phyloP scores from a whole-genome alignment of 2,329 filamentous ascomycete species.

The Colletotrichum graminicola region DNA sequence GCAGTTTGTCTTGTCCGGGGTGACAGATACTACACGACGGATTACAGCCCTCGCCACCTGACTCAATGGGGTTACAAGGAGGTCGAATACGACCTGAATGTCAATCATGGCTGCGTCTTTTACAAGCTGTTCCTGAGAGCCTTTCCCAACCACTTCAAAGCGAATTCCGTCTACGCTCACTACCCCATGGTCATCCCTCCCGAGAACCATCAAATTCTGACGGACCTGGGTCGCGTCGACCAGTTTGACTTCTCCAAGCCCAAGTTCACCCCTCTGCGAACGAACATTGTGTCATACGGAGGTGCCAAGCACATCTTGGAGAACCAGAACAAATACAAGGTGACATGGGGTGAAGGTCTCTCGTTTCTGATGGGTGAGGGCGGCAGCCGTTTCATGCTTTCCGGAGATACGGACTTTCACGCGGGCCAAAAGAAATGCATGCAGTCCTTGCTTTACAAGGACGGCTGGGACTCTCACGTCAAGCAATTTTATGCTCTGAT shows the following conservation, averaged over 20 bases:
- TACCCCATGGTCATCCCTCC: slow-evolving; percentile 78
- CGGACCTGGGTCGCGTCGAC: slow-evolving; percentile 73
- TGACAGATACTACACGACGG: slow-evolving; percentile 83
- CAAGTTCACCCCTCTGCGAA: slow-evolving; percentile 58
- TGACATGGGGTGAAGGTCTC: slow-evolving; percentile 74
- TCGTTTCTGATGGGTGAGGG: slow-evolving; percentile 70
- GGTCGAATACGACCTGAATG: slow-evolving; percentile 76
- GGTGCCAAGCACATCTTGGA: slow-evolving; percentile 73
- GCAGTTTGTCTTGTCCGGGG: slow-evolving; percentile 83
- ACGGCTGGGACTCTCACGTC: slow-evolving; percentile 72
- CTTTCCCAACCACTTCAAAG: slow-evolving; percentile 83
- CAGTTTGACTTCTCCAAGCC: slow-evolving; percentile 79
- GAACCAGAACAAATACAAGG: slow-evolving; percentile 71
- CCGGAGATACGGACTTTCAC: slow-evolving; percentile 63
- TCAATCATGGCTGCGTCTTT: slow-evolving; percentile 86
- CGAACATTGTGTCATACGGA: slow-evolving; percentile 71
- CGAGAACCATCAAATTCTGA: slow-evolving; percentile 80
- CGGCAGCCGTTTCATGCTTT: slow-evolving; percentile 68
- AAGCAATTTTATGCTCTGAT: slow-evolving; percentile 76
- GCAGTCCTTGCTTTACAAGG: slow-evolving; percentile 69
- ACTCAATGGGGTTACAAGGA: slow-evolving; percentile 89
- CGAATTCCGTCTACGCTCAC: slow-evolving; percentile 84
- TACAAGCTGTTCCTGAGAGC: slow-evolving; percentile 86
- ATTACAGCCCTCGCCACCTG: slow-evolving; percentile 79
- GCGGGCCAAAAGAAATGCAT: slow-evolving; percentile 65